Base-by-base conservation (phyloP, 805 yeast genomes). In the Candida maris region DNA sequence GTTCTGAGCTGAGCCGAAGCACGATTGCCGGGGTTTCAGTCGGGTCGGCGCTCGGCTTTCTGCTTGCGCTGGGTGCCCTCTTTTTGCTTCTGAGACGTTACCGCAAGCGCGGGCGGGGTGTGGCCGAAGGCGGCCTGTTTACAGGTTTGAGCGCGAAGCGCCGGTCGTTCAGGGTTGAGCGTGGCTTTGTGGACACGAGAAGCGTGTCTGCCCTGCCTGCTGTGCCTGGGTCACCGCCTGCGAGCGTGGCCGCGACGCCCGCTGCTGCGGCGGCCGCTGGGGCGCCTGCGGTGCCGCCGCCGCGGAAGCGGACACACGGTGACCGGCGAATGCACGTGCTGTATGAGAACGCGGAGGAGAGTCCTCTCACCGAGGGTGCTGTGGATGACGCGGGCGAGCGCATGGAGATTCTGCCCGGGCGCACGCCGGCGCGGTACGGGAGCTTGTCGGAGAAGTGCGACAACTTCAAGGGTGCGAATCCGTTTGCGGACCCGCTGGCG, bases 21-120 rank as follows among this genome's bases (percentile, higher is more conserved):
- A 35, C 55, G 7, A 52, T 56, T 22, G 62, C 62, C 1, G 65
- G 65, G 6, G 46, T 54, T 17, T 46, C 53, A 2, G 47, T 60
- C 14, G 63, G 61, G 12, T 31, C 48, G 13, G 35, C 52, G 8
- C 17, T 48, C 16, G 62, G 57, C 3, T 28, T 50, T 15, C 31
- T 45, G 5, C 19, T 49, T 4, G 36, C 44, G 3, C 8, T 43
- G 6, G 16, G 39, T 2, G n/a, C 52, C 3, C 32, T 52, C 5
- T 41, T 44, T 5, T 32, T 42, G 6, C 30, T 42, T 13, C 43
- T 48, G 18, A 36, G 36, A 15, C 35, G 34, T 27, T 48, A 35
- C 25, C 41, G 37, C 22, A 39, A 25, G 24, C 28, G 27, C 7
- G n/a, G 29, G 13, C 27, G 31, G 27, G 8, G 19, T 17, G 38